Evolutionary conservation across 2,329 filamentous ascomycete species (phyloP).

Genomic region (Ophiocordyceps polyrhachis-furcata): DNA sequence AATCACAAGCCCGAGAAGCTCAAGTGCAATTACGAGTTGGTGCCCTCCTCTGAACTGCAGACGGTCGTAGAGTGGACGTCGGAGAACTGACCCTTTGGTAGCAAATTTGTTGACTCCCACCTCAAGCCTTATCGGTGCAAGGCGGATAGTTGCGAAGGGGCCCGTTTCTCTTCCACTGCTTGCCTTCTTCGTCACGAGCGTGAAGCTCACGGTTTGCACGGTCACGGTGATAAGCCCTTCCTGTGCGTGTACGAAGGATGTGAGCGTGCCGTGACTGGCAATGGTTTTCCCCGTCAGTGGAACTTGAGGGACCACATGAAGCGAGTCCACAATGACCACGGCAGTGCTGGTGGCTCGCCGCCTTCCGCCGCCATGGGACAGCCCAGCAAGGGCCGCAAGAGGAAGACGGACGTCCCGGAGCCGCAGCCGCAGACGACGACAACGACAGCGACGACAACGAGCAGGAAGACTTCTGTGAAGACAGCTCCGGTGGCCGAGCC

Average conservation of each 20-base stretch:
- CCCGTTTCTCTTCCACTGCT: conserved; percentile 85
- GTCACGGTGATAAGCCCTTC: conserved; percentile 82
- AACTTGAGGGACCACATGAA: conserved; percentile 96
- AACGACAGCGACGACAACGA: conserved; percentile 9
- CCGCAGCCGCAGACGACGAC: conserved; percentile 3
- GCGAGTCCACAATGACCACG: conserved; percentile 60
- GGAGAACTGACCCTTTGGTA: conserved; percentile 21
- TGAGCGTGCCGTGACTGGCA: conserved; percentile 62
- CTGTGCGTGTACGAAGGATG: conserved; percentile 78
- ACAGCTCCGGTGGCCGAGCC: conserved; percentile 14
- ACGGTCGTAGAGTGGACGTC: background rate
- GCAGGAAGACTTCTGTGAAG: conserved; percentile 32
- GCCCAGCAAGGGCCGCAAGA: conserved; percentile 33
- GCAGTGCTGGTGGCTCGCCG: conserved; percentile 22
- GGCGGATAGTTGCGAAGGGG: conserved; percentile 61
- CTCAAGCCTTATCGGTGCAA: conserved; percentile 94
- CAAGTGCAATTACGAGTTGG: conserved; percentile 98
- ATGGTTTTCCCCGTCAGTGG: conserved; percentile 89
- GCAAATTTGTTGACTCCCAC: conserved; percentile 95
- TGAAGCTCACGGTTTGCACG: conserved; percentile 89
- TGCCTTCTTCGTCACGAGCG: conserved; percentile 89
- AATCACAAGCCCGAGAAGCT: conserved; percentile 87
- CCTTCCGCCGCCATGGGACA: conserved; percentile 13
- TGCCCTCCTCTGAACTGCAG: background rate
- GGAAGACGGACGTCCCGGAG: conserved; percentile 34